Evolutionary conservation across 2,329 filamentous ascomycete genomes (phyloP).

Genomic region (Scytalidium lignicola): DNA sequence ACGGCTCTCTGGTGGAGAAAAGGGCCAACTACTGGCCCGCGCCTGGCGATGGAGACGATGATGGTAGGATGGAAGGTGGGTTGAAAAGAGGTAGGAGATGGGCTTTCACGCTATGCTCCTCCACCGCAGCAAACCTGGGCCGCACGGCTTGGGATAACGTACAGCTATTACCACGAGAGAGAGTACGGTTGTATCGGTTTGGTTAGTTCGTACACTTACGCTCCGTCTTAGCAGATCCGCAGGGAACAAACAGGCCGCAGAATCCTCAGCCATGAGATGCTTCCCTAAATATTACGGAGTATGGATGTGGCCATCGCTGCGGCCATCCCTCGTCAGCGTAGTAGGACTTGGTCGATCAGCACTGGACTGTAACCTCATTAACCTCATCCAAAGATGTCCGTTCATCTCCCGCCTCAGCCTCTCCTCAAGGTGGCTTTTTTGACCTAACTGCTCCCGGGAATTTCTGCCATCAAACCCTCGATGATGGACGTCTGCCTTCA

Average conservation of each 20-base stretch:
- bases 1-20: background rate
- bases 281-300: background rate
- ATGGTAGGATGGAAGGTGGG: no score
- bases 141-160: no score
- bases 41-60: background rate
- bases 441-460: background rate
- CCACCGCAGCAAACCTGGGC: no score
- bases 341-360: background rate
- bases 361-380: background rate
- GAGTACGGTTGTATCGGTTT: no score
- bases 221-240: background rate
- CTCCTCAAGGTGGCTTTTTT: background rate
- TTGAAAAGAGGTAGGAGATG: no score
- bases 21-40: background rate
- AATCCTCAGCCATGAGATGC: no score
- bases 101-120: no score
- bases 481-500: background rate
- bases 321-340: background rate
- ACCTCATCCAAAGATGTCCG: no score
- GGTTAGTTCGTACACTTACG: no score
- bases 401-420: background rate
- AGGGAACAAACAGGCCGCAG: background rate
- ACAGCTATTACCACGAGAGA: no score
- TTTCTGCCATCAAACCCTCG: background rate
- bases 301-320: background rate